Conservation (phyloP, 148 eudicot genomes). For the Hydrangea macrophylla region DNA sequence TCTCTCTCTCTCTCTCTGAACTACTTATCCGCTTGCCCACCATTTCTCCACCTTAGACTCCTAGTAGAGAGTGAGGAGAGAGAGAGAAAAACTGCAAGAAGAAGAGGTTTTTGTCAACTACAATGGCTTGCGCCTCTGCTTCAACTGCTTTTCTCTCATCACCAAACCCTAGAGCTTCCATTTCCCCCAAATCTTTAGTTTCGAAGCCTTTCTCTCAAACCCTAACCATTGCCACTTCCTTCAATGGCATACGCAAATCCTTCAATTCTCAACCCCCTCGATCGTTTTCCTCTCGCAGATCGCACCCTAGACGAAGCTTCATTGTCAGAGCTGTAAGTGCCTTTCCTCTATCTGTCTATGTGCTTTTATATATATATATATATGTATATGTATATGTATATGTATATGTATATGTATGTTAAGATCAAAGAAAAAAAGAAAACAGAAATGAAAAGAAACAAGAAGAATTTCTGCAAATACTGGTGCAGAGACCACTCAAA, state of each 20-base stretch:
- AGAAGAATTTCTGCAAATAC: too few species aligned
- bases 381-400: too few species aligned
- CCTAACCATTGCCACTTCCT: slow-evolving; percentile 33
- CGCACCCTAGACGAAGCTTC: slow-evolving; percentile 35
- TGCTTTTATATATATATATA: neutral
- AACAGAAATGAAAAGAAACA: too few species aligned
- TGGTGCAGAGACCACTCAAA: too few species aligned
- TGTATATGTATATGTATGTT: too few species aligned
- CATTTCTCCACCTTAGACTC: neutral
- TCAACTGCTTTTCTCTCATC: slow-evolving; percentile 41
- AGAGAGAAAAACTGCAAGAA: neutral
- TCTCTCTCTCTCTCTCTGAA: neutral
- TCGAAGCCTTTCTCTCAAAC: slow-evolving; percentile 27
- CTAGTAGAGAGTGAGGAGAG: too few species aligned
- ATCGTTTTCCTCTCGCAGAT: slow-evolving; percentile 31
- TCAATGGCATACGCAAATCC: slow-evolving; percentile 35
- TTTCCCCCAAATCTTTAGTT: slow-evolving; percentile 20
- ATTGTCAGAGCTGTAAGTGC: slow-evolving; percentile 58
- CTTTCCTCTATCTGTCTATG: neutral
- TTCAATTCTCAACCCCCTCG: slow-evolving; percentile 29
- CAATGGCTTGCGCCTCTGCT: slow-evolving; percentile 58
- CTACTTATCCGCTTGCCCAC: neutral
- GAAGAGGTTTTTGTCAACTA: neutral
- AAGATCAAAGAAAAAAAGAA: too few species aligned
- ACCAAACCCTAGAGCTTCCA: slow-evolving; percentile 28